Evolutionary conservation across 2,329 filamentous ascomycete species (phyloP), one percentile per base, ranked within the genome.

Genomic region (Eutypa lata): DNA sequence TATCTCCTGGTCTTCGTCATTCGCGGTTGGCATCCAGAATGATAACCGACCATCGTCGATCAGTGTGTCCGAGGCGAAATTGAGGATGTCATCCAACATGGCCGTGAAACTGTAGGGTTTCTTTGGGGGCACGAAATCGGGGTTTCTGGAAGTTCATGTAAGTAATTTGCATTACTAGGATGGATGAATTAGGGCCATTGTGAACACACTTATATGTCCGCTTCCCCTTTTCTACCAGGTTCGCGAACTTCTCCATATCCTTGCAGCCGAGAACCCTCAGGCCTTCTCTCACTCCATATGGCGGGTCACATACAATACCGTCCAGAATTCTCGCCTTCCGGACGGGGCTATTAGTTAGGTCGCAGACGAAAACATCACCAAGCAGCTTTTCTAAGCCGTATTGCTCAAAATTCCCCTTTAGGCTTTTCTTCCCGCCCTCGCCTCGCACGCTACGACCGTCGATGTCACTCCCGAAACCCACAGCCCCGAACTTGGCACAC

Each of bases 1-100:
- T 21, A 96, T 83, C 65, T 93, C 89, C 53, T 87, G 82, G 47
- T 90, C 81, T 60, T 91, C 82, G 55, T 89, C 86, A 65, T 90
- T 91, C 26, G 91, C 87, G 0, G 91, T 96, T 0, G 94, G 94
- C 90, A 97, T 96, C 94, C 94, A 99, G 76, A 99, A 95, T 7
- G 89, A 90, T 10, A 99, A 70, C 26, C 94, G 80, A 0, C 91
- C 94, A 57, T 84, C 73, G 49, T 90, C 86, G 7, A 96, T 89
- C 1, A 99, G 77, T 1, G 87, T 90, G 13, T 82, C 76, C 1
- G 86, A 81, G 5, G 91, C 86, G 65, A 99, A 97, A 19, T 86
- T 80, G 6, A 97, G 80, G 49, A 99, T 91, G 68, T 97, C 91
- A 64, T 91, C 86, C 19, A 97, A 80, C 84, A 99, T 91, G 6